Conservation (phyloP, 2,329 filamentous ascomycete species). For the Cladorrhinum sp. region DNA sequence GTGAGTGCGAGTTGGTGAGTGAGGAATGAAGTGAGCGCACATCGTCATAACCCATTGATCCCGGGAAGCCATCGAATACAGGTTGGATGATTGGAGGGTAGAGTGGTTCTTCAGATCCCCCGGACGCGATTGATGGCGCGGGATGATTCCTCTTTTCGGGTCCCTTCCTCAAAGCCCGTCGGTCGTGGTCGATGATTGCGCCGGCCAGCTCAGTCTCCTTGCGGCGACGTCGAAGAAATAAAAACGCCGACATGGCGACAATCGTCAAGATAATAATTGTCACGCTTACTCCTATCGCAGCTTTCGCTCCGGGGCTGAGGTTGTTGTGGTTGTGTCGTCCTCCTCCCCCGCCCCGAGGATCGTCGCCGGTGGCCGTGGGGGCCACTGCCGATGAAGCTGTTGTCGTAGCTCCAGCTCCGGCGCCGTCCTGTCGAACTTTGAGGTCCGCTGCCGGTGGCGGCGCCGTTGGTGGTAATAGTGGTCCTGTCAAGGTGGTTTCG, state of each 20-base stretch:
- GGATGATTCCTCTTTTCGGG: constrained; percentile 20
- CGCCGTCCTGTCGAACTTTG: not conserved
- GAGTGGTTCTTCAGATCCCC: constrained; percentile 26
- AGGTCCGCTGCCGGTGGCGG: too few species aligned
- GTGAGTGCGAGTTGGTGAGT: constrained; percentile 20
- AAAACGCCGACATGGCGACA: constrained; percentile 27
- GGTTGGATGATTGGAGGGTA: constrained; percentile 26
- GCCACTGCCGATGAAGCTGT: not conserved
- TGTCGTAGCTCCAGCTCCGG: not conserved
- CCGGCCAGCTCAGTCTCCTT: constrained; percentile 16
- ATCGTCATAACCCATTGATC: constrained; percentile 30
- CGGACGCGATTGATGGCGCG: constrained; percentile 16
- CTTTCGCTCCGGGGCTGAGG: constrained; percentile 26
- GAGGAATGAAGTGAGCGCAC: constrained; percentile 27
- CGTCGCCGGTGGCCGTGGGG: constrained; percentile 10
- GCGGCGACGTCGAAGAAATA: constrained; percentile 25
- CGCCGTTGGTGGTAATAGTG: constrained; percentile 9
- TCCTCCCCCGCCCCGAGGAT: constrained; percentile 9
- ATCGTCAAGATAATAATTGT: constrained; percentile 20
- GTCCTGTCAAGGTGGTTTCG: not conserved
- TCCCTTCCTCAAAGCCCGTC: constrained; percentile 19
- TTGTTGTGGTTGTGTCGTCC: not conserved
- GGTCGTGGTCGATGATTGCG: constrained; percentile 21
- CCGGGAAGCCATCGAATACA: constrained; percentile 29
- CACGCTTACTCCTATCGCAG: constrained; percentile 26